Conservation (phyloP, 345 rosid species). For the Eucalyptus leucophloia region DNA sequence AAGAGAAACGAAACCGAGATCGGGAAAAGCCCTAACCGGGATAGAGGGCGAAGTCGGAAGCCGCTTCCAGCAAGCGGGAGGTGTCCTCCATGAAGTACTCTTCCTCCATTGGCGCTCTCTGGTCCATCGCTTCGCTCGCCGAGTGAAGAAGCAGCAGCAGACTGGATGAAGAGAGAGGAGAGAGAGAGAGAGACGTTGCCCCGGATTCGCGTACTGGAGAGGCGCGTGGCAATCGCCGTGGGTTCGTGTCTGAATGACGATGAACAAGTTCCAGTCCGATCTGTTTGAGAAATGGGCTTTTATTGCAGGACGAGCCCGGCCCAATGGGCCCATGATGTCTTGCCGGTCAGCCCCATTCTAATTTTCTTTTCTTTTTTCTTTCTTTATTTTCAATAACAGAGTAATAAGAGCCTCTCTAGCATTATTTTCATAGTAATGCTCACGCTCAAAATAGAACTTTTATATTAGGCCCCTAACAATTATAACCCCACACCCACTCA, state of each 20-base stretch:
- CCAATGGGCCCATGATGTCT: background rate
- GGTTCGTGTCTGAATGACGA: background rate
- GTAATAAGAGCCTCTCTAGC: background rate
- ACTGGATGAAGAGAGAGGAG: background rate
- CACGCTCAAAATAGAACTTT: background rate
- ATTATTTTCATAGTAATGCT: background rate
- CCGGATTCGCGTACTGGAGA: background rate
- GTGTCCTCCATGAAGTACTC: slow-evolving; percentile 51
- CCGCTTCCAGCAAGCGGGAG: slow-evolving; percentile 47
- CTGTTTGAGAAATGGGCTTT: background rate
- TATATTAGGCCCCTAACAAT: background rate
- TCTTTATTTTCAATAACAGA: background rate
- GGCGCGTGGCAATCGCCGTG: slow-evolving; percentile 6
- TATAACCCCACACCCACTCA: background rate
- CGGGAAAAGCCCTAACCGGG: slow-evolving; percentile 24
- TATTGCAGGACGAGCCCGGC: background rate
- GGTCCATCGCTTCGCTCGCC: background rate
- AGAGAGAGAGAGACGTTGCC: background rate
- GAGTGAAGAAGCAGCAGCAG: background rate
- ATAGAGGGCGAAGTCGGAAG: slow-evolving; percentile 59
- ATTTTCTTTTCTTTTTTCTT: too few relatives aligned
- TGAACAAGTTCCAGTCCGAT: background rate
- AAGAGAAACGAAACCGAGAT: background rate
- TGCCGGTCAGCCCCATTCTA: background rate
- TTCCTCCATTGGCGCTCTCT: background rate